Percentiles rank a stretch among this genome's conserved stretches.
Evolutionary conservation across 441 rosid species (phyloP).

Genomic region (Erodium texanum): DNA sequence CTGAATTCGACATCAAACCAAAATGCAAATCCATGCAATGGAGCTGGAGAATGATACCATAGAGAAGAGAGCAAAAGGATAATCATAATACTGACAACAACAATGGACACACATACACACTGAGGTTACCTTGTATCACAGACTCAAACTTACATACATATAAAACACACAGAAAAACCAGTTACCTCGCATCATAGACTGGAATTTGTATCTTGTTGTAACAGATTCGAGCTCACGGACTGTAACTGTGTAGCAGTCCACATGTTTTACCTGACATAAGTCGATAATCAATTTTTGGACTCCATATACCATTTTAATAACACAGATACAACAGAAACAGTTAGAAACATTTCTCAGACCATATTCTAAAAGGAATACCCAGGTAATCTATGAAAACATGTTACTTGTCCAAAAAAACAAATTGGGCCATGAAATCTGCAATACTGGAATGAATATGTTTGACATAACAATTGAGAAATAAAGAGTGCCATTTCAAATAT

Average conservation of each 20-base stretch:
- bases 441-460: too few species aligned
- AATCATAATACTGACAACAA: not conserved
- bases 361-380: not conserved
- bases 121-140: too few species aligned
- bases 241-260: constrained; percentile 73
- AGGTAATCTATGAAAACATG: not conserved
- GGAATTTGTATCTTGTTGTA: constrained; percentile 60
- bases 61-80: not conserved
- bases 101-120: too few species aligned
- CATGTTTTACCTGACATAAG: constrained; percentile 63
- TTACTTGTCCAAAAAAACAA: too few species aligned
- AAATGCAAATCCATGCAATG: constrained; percentile 93
- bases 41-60: constrained; percentile 41
- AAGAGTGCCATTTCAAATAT: too few species aligned
- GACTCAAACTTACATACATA: too few species aligned
- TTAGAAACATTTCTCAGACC: not conserved
- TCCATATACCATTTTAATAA: not conserved
- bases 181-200: constrained; percentile 94
- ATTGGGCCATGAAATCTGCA: too few species aligned
- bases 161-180: constrained; percentile 1
- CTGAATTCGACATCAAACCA: constrained; percentile 94
- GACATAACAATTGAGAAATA: too few species aligned
- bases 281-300: not conserved
- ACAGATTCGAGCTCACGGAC: constrained; percentile 78
- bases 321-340: not conserved